phyloP scores from a whole-genome alignment of 2,329 filamentous ascomycete genomes.

The Apiospora saccharicola region DNA sequence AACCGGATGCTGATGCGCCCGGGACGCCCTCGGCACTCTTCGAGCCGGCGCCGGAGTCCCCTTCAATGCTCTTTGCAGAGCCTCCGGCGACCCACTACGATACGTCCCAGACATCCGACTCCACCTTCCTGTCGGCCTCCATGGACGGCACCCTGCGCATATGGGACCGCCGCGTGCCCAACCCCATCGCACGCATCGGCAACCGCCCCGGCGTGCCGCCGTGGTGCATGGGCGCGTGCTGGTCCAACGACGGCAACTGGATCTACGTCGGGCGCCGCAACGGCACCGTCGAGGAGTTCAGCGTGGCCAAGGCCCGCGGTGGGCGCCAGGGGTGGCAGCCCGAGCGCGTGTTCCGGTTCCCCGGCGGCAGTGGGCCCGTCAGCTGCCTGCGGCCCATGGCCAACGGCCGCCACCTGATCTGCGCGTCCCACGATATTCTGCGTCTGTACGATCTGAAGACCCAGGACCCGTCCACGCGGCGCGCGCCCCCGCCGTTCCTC shows the following conservation, averaged over 20 bases:
- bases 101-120: conserved; percentile 69
- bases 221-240: conserved; percentile 98
- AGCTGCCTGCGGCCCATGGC: conserved; percentile 90
- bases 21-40: conserved; percentile 30
- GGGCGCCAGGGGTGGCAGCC: conserved; percentile 73
- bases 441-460: conserved; percentile 88
- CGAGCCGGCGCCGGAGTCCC: conserved; percentile 39
- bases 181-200: conserved; percentile 80
- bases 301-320: conserved; percentile 75
- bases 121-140: conserved; percentile 86
- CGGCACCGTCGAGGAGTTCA: conserved; percentile 93
- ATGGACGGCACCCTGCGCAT: conserved; percentile 90
- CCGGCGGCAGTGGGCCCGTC: conserved; percentile 86
- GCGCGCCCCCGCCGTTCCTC: conserved; percentile 89
- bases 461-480: conserved; percentile 65
- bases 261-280: conserved; percentile 94
- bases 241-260: conserved; percentile 93
- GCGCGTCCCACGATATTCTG: conserved; percentile 92
- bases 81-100: conserved; percentile 54
- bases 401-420: conserved; percentile 90
- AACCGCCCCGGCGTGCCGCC: conserved; percentile 81
- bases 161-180: conserved; percentile 84
- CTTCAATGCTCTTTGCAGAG: conserved; percentile 48
- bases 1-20: conserved; percentile 22
- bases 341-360: conserved; percentile 84